Evolutionary conservation across 2,329 filamentous ascomycete species (phyloP), one percentile per base, ranked within the genome.

Genomic region (Tolypocladium tropicale): DNA sequence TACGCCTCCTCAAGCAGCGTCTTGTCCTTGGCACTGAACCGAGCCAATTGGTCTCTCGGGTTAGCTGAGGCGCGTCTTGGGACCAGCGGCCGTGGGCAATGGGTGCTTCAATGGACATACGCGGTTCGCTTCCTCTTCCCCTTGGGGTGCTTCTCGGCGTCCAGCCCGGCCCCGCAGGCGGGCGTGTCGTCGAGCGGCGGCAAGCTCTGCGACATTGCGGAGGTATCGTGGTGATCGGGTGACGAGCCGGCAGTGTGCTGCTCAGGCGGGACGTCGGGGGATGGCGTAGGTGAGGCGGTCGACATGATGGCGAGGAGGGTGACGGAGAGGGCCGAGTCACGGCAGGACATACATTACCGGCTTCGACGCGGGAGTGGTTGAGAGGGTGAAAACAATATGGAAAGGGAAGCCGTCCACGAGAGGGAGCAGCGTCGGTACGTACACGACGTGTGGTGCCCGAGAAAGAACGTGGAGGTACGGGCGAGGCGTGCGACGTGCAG

Each of bases 1-100:
- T 95, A 96, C 57, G 93, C 90, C 37, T 88, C 81, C 72, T 96
- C 93, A 58, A 96, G 84, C 54, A 95, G 82, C 54, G 86, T 82
- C 75, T 96, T 93, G 75, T 97, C 93, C 72, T 93, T 88, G 43
- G 89, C 86, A 67, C 90, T 95, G 61, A 16, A 61, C 51, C 34
- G 52, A 37, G 14, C 11, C 59, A 59, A 62, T 64, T 60, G 56
- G 56, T 54, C 32, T 48, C 32, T 48, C 56, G 51, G 48, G 61
- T 64, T 63, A 63, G 62, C 57, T 30, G 23, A 30, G 48, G 32
- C 10, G 28, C 10, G 46, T 32, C 46, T 32, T 6, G 46, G 46
- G 16, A 23, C 23, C 0, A 28, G 11, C 9, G 25, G n/a, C 25
- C 25, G 3, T 12, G 18, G 32, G 7, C 14, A 41, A 18, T 16